A percentile compares a stretch with the other conserved stretches of the same genome.
phyloP scores from a whole-genome alignment of 192 early-diverging fungal species.

The Piromyces finnis region DNA sequence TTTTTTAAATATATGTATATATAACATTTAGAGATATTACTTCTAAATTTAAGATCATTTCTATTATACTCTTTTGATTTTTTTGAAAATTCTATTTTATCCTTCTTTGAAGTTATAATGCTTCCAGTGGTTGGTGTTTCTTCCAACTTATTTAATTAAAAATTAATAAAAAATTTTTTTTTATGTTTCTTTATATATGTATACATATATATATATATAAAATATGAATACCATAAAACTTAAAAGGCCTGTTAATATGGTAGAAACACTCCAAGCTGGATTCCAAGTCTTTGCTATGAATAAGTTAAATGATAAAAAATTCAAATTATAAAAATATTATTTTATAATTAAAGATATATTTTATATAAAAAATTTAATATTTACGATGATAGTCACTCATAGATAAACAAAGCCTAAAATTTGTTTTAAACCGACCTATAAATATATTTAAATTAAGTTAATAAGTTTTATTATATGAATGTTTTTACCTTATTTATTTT shows the following conservation, averaged over 20 bases:
- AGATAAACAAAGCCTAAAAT: slow-evolving; percentile 81
- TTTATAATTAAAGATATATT: too few relatives aligned
- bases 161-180: too few relatives aligned
- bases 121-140: not conserved
- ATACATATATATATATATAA: too few relatives aligned
- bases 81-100: not conserved
- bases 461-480: too few relatives aligned
- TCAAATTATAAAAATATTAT: too few relatives aligned
- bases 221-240: not conserved
- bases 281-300: not conserved
- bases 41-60: not conserved
- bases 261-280: not conserved
- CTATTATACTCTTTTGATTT: not conserved
- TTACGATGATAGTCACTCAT: slow-evolving; percentile 92
- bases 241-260: not conserved
- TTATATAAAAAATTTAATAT: not conserved
- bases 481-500: too few relatives aligned
- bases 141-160: not conserved
- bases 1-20: too few relatives aligned
- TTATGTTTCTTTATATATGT: too few relatives aligned
- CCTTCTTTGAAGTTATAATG: not conserved
- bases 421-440: slow-evolving; percentile 79
- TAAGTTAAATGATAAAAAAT: too few relatives aligned
- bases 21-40: too few relatives aligned
- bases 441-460: too few relatives aligned